Base-by-base conservation (phyloP, 2,329 filamentous ascomycete genomes). In the Pyrenochaeta sp. region DNA sequence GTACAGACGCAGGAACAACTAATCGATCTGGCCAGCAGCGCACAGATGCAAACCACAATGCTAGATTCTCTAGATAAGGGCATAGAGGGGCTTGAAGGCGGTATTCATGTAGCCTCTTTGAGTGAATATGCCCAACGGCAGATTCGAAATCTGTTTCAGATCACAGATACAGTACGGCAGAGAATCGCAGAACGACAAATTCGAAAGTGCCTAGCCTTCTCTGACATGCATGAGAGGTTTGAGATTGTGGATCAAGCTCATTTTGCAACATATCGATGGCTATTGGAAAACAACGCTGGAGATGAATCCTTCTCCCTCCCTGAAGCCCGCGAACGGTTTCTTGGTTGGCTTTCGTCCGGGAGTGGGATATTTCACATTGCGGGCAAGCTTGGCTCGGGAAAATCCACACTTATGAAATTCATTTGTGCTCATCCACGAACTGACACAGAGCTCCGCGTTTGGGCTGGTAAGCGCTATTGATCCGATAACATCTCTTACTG, bases 301-400 rank as follows among this genome's bases (percentile, higher is more conserved):
- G 4, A 3, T 7, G n/a, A 21, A 6, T 7, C 21, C 10, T 14
- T 11, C 2, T 3, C 9, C 6, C 3, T 11, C 18, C 17, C 10
- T 3, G 37, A 45, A 36, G 3, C 18, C 31, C 7, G 33, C 11
- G n/a, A 18, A 4, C 7, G 33, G 11, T 55, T 57, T 15, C 6
- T 42, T 37, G 12, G 17, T 1, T 63, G 54, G 60, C 45, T 60
- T 6, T 27, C 48, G 4, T 17, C 14, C 10, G 53, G 37, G 9
- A 17, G 2, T 2, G 21, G 39, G 6, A 29, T 41, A n/a, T 29
- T 41, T 15, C 39, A 29, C 12, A 66, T 75, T 27, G 55, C 54
- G 2, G 73, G 72, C 0, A 76, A 75, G 31, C 55, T 67, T 0
- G 74, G 68, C 0, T 72, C 71, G 1, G 74, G 74, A 3, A 77